Evolutionary conservation across 2,329 filamentous ascomycete genomes (phyloP).

Genomic region (Colletotrichum neosansevieriae): DNA sequence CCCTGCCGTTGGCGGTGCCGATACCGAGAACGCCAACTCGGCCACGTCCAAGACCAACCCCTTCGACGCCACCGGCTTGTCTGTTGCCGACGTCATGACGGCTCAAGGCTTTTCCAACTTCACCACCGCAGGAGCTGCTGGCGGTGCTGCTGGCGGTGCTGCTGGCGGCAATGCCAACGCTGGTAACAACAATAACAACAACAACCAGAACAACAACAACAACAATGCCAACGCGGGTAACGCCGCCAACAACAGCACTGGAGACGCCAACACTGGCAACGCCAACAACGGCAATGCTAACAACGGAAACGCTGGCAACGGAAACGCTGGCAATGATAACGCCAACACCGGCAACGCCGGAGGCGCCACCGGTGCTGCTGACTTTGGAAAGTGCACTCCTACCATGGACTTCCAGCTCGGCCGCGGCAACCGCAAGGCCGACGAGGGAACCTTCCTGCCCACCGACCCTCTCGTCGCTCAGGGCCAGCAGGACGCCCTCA

Average conservation of each 20-base stretch:
- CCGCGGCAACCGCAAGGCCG: constrained; percentile 59
- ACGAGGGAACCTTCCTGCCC: constrained; percentile 70
- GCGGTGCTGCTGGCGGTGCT: constrained; percentile 45
- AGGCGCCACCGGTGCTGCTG: constrained; percentile 51
- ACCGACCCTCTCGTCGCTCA: constrained; percentile 65
- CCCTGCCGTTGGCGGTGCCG: constrained; percentile 69
- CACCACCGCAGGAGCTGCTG: constrained; percentile 56
- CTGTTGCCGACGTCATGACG: constrained; percentile 72
- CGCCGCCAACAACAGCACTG: constrained; percentile 17
- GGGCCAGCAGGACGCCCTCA: constrained; percentile 69
- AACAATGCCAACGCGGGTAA: constrained; percentile 40
- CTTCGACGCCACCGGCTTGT: constrained; percentile 70
- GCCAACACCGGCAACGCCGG: constrained; percentile 38
- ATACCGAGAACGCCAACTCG: constrained; percentile 71
- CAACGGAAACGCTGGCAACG: constrained; percentile 20
- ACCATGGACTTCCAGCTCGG: constrained; percentile 69
- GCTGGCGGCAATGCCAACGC: constrained; percentile 37
- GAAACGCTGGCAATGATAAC: constrained; percentile 16
- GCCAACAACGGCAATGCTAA: constrained; percentile 46
- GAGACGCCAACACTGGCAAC: constrained; percentile 18
- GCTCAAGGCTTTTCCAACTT: constrained; percentile 75
- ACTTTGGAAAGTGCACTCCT: constrained; percentile 63
- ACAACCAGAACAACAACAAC: constrained; percentile 13
- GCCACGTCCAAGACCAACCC: constrained; percentile 63
- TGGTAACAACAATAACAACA: neutral